A percentile compares a stretch with the other conserved stretches of the same genome.
These are phyloP conservation scores for Fusarium xyrophilum DNA, from an alignment of 2,329 filamentous ascomycete species.

Conservation along the genomic window DNA sequence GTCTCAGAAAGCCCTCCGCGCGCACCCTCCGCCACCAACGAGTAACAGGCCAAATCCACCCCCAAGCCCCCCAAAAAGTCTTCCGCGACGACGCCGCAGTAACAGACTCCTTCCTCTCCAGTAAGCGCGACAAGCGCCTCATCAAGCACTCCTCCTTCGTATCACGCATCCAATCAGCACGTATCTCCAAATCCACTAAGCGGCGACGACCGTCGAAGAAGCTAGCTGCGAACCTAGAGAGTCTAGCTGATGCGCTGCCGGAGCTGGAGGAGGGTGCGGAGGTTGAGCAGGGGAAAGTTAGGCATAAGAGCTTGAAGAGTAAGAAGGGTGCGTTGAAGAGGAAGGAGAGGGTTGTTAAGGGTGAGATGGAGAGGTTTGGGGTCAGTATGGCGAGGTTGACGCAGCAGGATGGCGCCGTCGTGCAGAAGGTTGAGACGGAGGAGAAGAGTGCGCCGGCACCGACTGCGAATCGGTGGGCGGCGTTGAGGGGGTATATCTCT, in stretches of 20 bases:
- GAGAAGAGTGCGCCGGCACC: slow-evolving; percentile 40
- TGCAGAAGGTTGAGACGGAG: slow-evolving; percentile 18
- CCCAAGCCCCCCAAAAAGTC: slow-evolving; percentile 59
- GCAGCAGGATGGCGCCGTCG: slow-evolving; percentile 35
- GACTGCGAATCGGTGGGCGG: slow-evolving; percentile 75
- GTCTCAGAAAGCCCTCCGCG: slow-evolving; percentile 62
- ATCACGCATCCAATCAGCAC: slow-evolving; percentile 71
- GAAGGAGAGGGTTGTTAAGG: slow-evolving; percentile 79
- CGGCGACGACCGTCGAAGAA: slow-evolving; percentile 74
- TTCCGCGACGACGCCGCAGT: slow-evolving; percentile 60
- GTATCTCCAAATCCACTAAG: slow-evolving; percentile 35
- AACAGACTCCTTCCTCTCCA: slow-evolving; percentile 67
- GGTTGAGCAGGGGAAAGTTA: slow-evolving; percentile 65
- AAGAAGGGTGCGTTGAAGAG: slow-evolving; percentile 81
- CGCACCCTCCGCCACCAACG: slow-evolving; percentile 63
- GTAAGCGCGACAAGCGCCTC: slow-evolving; percentile 82
- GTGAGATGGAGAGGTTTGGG: slow-evolving; percentile 84
- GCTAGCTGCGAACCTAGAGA: slow-evolving; percentile 75
- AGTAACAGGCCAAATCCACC: slow-evolving; percentile 56
- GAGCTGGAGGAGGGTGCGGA: slow-evolving; percentile 60
- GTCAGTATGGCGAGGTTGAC: slow-evolving; percentile 81
- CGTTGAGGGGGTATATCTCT: slow-evolving; percentile 82
- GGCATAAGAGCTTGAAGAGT: slow-evolving; percentile 76
- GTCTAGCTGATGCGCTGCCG: slow-evolving; percentile 81
- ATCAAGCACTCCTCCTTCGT: slow-evolving; percentile 85